Evolutionary conservation across 2,329 filamentous ascomycete genomes (phyloP).

Genomic region (Talaromyces rugulosus): DNA sequence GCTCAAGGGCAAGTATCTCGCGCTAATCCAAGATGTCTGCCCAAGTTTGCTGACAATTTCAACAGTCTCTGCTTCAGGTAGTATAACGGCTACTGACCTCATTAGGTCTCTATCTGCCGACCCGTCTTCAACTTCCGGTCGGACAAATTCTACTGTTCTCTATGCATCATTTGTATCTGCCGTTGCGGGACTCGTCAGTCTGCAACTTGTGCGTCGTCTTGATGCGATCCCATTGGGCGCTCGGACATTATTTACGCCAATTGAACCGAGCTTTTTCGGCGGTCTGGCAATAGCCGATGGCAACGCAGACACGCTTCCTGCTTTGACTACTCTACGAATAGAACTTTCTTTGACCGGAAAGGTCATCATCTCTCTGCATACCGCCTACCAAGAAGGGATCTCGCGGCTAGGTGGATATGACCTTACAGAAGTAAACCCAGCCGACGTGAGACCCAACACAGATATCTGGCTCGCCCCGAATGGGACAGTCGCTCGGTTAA

Average conservation of each 20-base stretch:
- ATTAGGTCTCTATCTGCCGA: constrained; percentile 33
- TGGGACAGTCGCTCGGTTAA: constrained; percentile 33
- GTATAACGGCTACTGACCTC: constrained; percentile 29
- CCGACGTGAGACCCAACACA: constrained; percentile 20
- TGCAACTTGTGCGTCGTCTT: constrained; percentile 32
- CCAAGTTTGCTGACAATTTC: neutral
- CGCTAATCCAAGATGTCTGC: neutral
- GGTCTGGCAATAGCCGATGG: constrained; percentile 23
- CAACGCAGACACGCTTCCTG: constrained; percentile 22
- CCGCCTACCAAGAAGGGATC: constrained; percentile 33
- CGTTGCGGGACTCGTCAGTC: constrained; percentile 31
- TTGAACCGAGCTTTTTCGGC: constrained; percentile 29
- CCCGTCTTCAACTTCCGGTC: constrained; percentile 19
- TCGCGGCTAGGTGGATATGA: constrained; percentile 25
- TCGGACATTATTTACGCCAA: constrained; percentile 34
- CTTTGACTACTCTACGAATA: constrained; percentile 33
- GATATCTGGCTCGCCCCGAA: constrained; percentile 40
- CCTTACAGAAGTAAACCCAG: constrained; percentile 16
- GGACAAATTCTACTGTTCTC: constrained; percentile 30
- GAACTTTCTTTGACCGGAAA: constrained; percentile 34
- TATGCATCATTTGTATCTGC: constrained; percentile 39
- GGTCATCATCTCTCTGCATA: constrained; percentile 33
- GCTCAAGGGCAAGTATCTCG: constrained; percentile 29
- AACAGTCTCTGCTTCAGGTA: constrained; percentile 33
- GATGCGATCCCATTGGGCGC: constrained; percentile 38